These are phyloP conservation scores for Alternaria arborescens DNA, from an alignment of 2,329 filamentous ascomycete species.

Conservation along the genomic window DNA sequence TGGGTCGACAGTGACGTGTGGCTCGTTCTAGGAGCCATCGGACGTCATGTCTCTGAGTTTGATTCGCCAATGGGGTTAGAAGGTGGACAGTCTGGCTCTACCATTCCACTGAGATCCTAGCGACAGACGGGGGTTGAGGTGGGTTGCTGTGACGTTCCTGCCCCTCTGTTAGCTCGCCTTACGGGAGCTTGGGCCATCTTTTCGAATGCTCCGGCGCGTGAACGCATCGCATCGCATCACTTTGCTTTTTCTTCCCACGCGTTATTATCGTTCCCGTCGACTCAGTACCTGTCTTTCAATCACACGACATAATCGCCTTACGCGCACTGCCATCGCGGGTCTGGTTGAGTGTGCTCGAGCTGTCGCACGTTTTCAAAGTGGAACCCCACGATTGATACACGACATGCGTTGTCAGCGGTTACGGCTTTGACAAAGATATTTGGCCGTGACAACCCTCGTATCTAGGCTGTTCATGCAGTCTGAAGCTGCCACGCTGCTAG, in stretches of 20 bases:
- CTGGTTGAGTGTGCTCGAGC: not conserved
- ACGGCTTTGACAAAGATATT: slow-evolving; percentile 32
- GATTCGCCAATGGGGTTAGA: slow-evolving; percentile 31
- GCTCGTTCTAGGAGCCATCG: slow-evolving; percentile 18
- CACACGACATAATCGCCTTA: not conserved
- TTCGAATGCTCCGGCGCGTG: slow-evolving; percentile 11
- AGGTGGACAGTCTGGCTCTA: slow-evolving; percentile 33
- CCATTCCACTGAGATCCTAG: slow-evolving; percentile 27
- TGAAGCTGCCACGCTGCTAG: not conserved
- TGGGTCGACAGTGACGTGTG: slow-evolving; percentile 41
- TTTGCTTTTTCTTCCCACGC: slow-evolving; percentile 1
- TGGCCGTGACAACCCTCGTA: not conserved
- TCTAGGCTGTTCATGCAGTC: slow-evolving; percentile 2
- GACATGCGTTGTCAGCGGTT: slow-evolving; percentile 41
- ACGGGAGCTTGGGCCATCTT: slow-evolving; percentile 22
- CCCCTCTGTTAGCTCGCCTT: slow-evolving; percentile 17
- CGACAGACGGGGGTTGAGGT: slow-evolving; percentile 28
- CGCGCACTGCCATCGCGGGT: not conserved
- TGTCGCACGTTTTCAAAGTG: slow-evolving; percentile 2
- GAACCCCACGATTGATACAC: slow-evolving; percentile 13
- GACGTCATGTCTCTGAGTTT: slow-evolving; percentile 29
- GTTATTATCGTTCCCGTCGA: not conserved
- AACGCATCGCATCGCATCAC: not conserved
- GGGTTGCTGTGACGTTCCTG: slow-evolving; percentile 26
- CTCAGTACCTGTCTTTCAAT: not conserved